Base-by-base conservation (phyloP, 495 filamentous ascomycete species). In the Lasiosphaeria ovina region DNA sequence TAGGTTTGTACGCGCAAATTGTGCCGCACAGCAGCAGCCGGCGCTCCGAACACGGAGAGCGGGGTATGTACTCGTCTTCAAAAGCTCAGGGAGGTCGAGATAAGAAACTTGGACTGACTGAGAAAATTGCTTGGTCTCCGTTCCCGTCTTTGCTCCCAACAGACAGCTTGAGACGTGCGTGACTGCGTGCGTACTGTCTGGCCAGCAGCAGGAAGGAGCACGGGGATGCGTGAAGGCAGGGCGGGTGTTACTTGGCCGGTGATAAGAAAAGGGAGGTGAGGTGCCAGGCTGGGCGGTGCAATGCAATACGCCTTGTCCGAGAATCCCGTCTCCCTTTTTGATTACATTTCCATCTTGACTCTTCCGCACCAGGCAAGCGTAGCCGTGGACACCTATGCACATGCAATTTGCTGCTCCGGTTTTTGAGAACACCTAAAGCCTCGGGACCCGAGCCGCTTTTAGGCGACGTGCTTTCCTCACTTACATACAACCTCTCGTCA, bases 41-140 rank as follows among this genome's bases (percentile, higher is more conserved):
- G 53, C 44, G 1, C 53, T 45, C 53, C 53, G 53, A 55, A 17
- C 36, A 31, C 53, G 53, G 53, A 55, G 53, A 38, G 17, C 10
- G 51, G 9, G 12, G 32, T 50, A 5, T 50, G 12, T 8, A 17
- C 38, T 9, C 2, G 44, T n/a, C 12, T 5, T 47, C 12, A 47
- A 47, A 14, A 9, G 44, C 44, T 47, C 44, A 24, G 44, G 44
- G 11, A 5, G 11, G 12, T 47, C 12, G 12, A 47, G 44, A 47
- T 47, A n/a, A 47, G 44, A 47, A 24, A n/a, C 44, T 47, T 47
- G 5, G 12, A 5, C 44, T 11, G 44, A 11, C 44, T 0, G 44
- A 11, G 4, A 11, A 1, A 3, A n/a, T 47, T 14, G 44, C 12
- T 47, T 11, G 44, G 24, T 24, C 24, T 2, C 24, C 24, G 24